Percentiles rank a stretch among this genome's conserved stretches.
Conservation (phyloP, 116 monocot species). For the Posidonia oceanica region DNA sequence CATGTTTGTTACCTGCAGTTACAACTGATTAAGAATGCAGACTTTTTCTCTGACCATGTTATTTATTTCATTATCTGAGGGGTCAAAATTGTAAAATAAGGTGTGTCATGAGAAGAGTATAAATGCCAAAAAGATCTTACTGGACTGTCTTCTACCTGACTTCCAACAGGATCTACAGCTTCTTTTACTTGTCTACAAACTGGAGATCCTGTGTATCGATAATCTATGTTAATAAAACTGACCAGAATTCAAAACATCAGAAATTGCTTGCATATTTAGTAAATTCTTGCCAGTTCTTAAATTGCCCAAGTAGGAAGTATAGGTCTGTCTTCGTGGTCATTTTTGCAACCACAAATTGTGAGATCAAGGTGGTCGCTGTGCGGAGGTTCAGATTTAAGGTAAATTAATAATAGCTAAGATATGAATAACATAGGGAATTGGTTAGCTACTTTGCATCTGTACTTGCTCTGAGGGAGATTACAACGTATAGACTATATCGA, state of each 20-base stretch:
- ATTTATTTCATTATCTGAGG: neutral
- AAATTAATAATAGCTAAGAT: too few relatives aligned
- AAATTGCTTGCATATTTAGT: neutral
- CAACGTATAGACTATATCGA: too few relatives aligned
- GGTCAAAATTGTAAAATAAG: neutral
- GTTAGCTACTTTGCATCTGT: too few relatives aligned
- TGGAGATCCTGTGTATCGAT: constrained; percentile 30
- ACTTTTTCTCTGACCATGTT: neutral
- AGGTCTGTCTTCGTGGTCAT: too few relatives aligned
- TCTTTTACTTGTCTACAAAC: constrained; percentile 21
- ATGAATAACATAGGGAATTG: too few relatives aligned
- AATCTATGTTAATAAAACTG: neutral
- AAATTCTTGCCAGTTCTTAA: too few relatives aligned
- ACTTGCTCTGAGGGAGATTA: too few relatives aligned
- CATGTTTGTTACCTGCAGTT: constrained; percentile 27
- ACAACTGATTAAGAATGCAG: constrained; percentile 4
- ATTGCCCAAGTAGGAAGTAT: too few relatives aligned
- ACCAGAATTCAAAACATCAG: neutral
- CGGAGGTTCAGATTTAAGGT: too few relatives aligned
- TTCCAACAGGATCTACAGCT: constrained; percentile 13
- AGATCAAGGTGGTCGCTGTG: too few relatives aligned
- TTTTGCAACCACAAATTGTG: too few relatives aligned
- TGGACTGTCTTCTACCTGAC: constrained; percentile 21
- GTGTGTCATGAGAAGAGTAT: neutral
- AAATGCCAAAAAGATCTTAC: constrained; percentile 18